Evolutionary conservation across 2,329 filamentous ascomycete genomes (phyloP).

Genomic region (Drechslera avenae): DNA sequence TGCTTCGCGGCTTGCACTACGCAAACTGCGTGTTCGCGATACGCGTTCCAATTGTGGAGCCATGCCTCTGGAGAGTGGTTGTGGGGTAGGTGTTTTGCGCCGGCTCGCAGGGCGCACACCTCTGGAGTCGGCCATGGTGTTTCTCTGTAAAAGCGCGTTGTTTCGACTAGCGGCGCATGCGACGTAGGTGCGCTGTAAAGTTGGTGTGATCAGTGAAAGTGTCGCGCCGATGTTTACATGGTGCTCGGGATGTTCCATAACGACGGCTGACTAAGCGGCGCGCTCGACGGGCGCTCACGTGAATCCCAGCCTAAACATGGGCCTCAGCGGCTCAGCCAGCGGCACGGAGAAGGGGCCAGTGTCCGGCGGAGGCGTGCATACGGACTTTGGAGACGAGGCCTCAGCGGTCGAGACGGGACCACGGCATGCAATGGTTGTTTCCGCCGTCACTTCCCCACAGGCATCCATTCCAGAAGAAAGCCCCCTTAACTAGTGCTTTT

Average conservation of each 20-base stretch:
- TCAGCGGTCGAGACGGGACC: conserved; percentile 19
- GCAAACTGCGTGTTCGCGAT: conserved; percentile 38
- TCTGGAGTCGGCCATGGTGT: conserved; percentile 42
- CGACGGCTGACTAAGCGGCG: conserved; percentile 6
- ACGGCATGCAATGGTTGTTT: conserved; percentile 11
- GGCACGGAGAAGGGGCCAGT: conserved; percentile 31
- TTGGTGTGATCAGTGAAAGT: conserved; percentile 4
- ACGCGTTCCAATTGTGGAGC: conserved; percentile 28
- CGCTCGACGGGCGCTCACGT: conserved; percentile 23
- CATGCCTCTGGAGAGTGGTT: conserved; percentile 28
- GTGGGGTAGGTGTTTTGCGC: conserved; percentile 41
- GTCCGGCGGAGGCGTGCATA: conserved; percentile 18
- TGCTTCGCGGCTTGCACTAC: conserved; percentile 50
- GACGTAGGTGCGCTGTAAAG: conserved; percentile 2
- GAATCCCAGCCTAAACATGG: conserved; percentile 10
- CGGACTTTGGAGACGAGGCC: conserved; percentile 6
- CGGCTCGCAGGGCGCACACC: conserved; percentile 42
- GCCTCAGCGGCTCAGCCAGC: not conserved
- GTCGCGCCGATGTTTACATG: conserved; percentile 9
- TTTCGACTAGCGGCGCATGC: conserved; percentile 11
- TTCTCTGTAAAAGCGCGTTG: not conserved
- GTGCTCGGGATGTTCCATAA: conserved; percentile 7
- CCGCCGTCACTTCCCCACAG: conserved; percentile 1
- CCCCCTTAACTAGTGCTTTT: conserved; percentile 24
- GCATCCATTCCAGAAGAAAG: conserved; percentile 10